Evolutionary conservation across 2,329 filamentous ascomycete genomes (phyloP), one percentile per base, ranked within the genome.

Genomic region (Arthrobotrys musiformis): DNA sequence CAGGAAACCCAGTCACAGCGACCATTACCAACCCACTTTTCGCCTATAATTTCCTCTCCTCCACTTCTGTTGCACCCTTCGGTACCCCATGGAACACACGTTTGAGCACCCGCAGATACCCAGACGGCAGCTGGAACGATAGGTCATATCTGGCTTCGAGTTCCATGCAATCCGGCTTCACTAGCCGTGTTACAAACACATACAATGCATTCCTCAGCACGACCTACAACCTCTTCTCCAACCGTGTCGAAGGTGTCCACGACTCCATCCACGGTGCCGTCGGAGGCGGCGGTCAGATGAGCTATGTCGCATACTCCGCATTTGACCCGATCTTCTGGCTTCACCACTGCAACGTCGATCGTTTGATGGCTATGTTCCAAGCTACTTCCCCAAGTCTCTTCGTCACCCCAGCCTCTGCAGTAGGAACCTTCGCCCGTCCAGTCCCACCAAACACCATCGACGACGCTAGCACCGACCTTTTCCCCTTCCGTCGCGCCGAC

Each of bases 251-350:
- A 75, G 82, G 82, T 24, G 79, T 87, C 22, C 86, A 87, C 79
- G 85, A 86, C 79, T 82, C 81, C 30, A 83, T 87, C 35, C 86
- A 87, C 78, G 86, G 86, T 33, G 85, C 87, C 58, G 85, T 87
- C 2, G 91, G 88, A 33, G 85, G 84, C 84, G 87, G 64, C 82
- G 84, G 73, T 86, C 86, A 77, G 13, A 70, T 77, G 60, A 52
- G 61, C 8, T 26, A 11, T 5, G 40, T 37, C 90, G 91, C 1
- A 91, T 93, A 79, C 44, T 76, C 80, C 26, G 79, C 80, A 15
- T 81, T 81, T 48, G 81, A 82, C 50, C 79, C 81, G 1, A 79
- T 82, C n/a, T 82, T 82, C 72, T 81, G 17, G 68, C 56, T 68
- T 22, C 54, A 72, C 19, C 79, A 81, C 64, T 77, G 70, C n/a